Base-by-base conservation (phyloP, 2,329 filamentous ascomycete genomes). In the Mollisiaceae sp. region DNA sequence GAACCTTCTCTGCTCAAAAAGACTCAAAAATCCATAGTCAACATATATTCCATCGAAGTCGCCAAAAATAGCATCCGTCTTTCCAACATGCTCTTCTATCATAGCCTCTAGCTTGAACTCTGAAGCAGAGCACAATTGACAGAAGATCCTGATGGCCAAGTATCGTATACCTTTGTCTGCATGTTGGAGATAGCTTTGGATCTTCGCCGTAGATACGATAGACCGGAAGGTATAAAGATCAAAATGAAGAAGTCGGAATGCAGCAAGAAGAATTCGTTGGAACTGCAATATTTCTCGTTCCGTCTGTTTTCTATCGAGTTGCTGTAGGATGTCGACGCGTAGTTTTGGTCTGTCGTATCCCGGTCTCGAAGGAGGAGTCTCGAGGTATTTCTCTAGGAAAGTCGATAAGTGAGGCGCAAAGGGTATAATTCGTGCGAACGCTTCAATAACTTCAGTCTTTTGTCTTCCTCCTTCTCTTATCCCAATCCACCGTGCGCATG, bases 121-220 rank as follows among this genome's bases (percentile, higher is more conserved):
- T 4, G 95, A 90, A 36, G 91, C 91, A 73, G 88, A 88, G 71
- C 96, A 86, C 64, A 93, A 87, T 68, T 92, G 83, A 74, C 90
- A 93, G 70, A 97, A 91, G 65, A 94, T 87, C 69, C 93, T 87
- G 63, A 97, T 85, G 15, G 93, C 90, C 67, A 98, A 82, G 77
- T 94, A 97, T 78, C 91, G 87, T 59, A 97, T 85, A 18, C 85
- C 80, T 65, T 79, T 80, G 70, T 84, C 82, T 56, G 78, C 74
- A 75, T 90, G 85, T 60, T 82, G 80, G 71, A 97, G 90, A 14
- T 96, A 81, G 36, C 79, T 78, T 78, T 93, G 89, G 52, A 97
- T 82, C 68, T 86, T 85, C 56, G 87, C 83, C 0, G 90, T 88
- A 41, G 86, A 86, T 39, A 93, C 83, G 72, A 88, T 81, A 65